Evolutionary conservation across 441 rosid genomes (phyloP).

Genomic region (Erysimum cheiri): DNA sequence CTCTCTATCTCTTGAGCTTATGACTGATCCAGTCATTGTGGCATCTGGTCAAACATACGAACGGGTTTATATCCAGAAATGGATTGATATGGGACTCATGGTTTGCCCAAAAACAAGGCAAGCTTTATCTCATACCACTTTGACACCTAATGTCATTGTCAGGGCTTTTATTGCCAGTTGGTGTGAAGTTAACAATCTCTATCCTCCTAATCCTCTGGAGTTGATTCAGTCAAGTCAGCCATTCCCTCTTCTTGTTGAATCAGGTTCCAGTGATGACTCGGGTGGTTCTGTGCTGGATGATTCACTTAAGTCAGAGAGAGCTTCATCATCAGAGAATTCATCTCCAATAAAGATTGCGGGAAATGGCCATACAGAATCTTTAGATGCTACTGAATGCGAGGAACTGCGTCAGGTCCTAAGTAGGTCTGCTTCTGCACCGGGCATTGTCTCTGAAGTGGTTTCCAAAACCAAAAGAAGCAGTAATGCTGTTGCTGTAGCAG

Average conservation of each 20-base stretch:
- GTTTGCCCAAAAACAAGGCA: slow-evolving; percentile 94
- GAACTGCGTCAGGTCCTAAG: slow-evolving; percentile 49
- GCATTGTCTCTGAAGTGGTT: slow-evolving; percentile 50
- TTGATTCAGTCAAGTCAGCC: slow-evolving; percentile 54
- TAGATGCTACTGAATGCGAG: slow-evolving; percentile 48
- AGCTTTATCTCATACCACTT: slow-evolving; percentile 66
- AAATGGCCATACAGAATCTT: slow-evolving; percentile 53
- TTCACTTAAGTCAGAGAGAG: slow-evolving; percentile 32
- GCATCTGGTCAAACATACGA: slow-evolving; percentile 96
- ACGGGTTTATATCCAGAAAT: slow-evolving; percentile 78
- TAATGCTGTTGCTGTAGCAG: slow-evolving; percentile 43
- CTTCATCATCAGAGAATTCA: slow-evolving; percentile 50
- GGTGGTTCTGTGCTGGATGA: slow-evolving; percentile 17
- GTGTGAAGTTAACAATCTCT: slow-evolving; percentile 85
- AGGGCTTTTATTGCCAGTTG: slow-evolving; percentile 91
- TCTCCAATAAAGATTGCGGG: slow-evolving; percentile 47
- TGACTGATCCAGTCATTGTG: slow-evolving; percentile 97
- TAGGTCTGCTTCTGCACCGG: slow-evolving; percentile 70
- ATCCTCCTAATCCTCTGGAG: slow-evolving; percentile 76
- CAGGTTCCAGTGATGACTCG: slow-evolving; percentile 39
- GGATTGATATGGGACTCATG: slow-evolving; percentile 89
- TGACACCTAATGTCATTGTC: slow-evolving; percentile 88
- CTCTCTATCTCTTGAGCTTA: slow-evolving; percentile 91
- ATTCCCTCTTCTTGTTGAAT: slow-evolving; percentile 54
- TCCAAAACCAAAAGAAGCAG: slow-evolving; percentile 51